phyloP scores from a whole-genome alignment of 2,329 filamentous ascomycete species.

The Madurella fahalii region DNA sequence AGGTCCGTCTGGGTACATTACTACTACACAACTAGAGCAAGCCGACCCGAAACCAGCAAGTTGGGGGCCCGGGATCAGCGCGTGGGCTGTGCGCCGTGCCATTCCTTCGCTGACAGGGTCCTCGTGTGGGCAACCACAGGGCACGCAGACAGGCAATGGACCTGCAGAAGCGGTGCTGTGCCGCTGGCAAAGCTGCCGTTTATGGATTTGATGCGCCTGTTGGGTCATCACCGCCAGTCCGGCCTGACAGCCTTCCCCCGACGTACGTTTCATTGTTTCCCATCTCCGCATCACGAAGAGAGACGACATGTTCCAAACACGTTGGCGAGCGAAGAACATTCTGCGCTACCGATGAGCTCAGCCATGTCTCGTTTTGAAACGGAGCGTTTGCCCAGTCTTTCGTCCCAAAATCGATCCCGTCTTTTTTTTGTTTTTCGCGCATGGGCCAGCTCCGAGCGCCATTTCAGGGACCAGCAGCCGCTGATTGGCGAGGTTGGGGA shows the following conservation, averaged over 20 bases:
- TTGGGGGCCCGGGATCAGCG: not conserved
- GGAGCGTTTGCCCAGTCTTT: not conserved
- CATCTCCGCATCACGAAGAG: not conserved
- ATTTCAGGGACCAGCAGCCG: constrained; percentile 18
- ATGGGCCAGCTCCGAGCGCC: constrained; percentile 9
- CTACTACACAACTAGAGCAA: not conserved
- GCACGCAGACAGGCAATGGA: not conserved
- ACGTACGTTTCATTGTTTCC: not conserved
- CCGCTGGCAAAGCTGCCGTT: constrained; percentile 8
- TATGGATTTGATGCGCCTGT: not conserved
- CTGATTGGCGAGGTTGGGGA: constrained; percentile 20
- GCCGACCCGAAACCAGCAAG: not conserved
- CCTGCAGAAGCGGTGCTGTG: constrained; percentile 1
- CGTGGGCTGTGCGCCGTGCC: not conserved
- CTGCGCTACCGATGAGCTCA: not conserved
- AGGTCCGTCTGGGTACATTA: not conserved
- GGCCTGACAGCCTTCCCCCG: no score
- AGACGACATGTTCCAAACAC: no score
- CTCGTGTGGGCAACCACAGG: not conserved
- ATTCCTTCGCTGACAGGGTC: constrained; percentile 6
- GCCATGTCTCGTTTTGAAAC: constrained; percentile 3
- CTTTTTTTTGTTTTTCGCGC: constrained; percentile 1
- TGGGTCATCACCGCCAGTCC: not conserved
- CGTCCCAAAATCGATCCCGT: constrained; percentile 6
- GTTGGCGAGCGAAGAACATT: no score